Evolutionary conservation across 805 yeast species (phyloP).

Genomic region (Zygosaccharomyces gambellarensis): DNA sequence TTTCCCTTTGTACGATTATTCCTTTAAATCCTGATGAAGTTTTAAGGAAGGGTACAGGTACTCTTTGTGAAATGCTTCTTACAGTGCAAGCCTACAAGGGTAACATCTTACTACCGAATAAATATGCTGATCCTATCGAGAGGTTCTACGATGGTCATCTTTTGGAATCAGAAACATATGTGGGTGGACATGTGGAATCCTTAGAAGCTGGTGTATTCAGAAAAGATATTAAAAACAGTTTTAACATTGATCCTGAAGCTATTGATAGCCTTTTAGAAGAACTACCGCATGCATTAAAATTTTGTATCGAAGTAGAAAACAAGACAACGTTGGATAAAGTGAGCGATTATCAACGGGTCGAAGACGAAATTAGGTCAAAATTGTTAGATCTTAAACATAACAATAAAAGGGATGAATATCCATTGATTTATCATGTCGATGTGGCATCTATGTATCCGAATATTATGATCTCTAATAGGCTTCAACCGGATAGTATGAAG

Average conservation of each 20-base stretch:
- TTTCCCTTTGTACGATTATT: conserved; percentile 90
- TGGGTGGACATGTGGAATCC: conserved; percentile 98
- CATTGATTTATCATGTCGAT: conserved; percentile 93
- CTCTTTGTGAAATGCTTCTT: conserved; percentile 93
- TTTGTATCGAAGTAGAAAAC: conserved; percentile 80
- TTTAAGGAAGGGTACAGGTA: conserved; percentile 95
- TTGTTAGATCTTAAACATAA: conserved; percentile 55
- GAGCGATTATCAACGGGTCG: conserved; percentile 72
- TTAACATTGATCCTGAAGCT: conserved; percentile 74
- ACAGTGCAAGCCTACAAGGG: conserved; percentile 92
- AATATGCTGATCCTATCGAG: conserved; percentile 90
- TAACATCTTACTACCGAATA: conserved; percentile 80
- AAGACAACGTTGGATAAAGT: conserved; percentile 70
- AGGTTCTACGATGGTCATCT: conserved; percentile 92
- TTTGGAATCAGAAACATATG: conserved; percentile 92
- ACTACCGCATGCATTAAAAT: conserved; percentile 69
- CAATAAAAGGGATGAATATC: conserved; percentile 68
- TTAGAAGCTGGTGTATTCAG: conserved; percentile 97
- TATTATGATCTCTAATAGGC: conserved; percentile 93
- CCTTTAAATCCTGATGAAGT: conserved; percentile 97
- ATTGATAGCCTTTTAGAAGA: conserved; percentile 73
- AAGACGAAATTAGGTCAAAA: conserved; percentile 48
- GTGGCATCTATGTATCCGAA: conserved; percentile 99
- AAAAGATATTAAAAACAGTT: conserved; percentile 73
- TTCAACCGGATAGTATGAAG: conserved; percentile 98